These are phyloP conservation scores for Viridothelium virens DNA, from an alignment of 495 filamentous ascomycete genomes.

Conservation along the genomic window DNA sequence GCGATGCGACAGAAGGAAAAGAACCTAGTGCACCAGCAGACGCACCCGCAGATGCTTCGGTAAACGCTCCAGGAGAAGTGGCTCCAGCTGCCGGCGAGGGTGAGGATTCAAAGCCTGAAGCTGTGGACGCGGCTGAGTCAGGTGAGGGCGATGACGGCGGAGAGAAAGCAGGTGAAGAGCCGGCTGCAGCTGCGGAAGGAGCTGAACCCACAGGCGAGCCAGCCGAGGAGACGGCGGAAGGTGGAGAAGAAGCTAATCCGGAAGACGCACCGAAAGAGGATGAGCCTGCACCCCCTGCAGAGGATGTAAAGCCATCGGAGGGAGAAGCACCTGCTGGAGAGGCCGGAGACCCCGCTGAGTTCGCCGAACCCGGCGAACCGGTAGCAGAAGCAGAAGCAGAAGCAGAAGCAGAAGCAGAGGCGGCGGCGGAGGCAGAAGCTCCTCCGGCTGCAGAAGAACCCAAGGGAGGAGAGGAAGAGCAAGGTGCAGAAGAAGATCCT, in stretches of 20 bases:
- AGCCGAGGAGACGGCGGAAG: neutral
- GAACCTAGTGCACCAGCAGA: neutral
- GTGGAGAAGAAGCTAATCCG: neutral
- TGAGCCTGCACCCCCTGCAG: neutral
- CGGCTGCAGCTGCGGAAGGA: neutral
- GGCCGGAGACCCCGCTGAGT: neutral
- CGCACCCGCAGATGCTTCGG: neutral
- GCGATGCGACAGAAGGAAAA: neutral
- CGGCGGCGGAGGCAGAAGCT: neutral
- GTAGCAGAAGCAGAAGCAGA: neutral
- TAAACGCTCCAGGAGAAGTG: neutral
- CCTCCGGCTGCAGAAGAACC: neutral
- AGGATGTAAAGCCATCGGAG: neutral
- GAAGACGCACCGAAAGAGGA: neutral
- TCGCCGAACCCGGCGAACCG: neutral
- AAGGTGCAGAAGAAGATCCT: neutral
- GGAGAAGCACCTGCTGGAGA: neutral
- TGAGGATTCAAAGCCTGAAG: neutral
- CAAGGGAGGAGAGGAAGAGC: neutral
- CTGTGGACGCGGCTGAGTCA: neutral
- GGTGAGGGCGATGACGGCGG: neutral
- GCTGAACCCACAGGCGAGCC: neutral
- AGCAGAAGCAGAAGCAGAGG: neutral
- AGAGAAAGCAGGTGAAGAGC: neutral
- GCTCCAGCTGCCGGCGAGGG: neutral